Base-by-base conservation (phyloP, 768 basidiomycete species). In the Solioccasus polychromus region DNA sequence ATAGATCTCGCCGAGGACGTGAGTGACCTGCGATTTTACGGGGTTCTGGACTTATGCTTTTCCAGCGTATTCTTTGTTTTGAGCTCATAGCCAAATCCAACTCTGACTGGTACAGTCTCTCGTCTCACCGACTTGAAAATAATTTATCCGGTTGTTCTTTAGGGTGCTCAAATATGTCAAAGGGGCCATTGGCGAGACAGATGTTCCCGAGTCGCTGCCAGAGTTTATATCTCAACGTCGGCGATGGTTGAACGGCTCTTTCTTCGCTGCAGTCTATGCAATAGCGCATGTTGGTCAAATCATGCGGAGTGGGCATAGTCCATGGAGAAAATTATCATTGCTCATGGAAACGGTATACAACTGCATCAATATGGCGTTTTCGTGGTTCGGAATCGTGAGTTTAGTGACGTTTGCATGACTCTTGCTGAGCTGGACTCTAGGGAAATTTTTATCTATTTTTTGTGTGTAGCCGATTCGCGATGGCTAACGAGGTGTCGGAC, bases 141-240 rank as follows among this genome's bases (percentile, higher is more conserved):
- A 17, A 18, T 46, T 47, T 28, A 51, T 11, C 35, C 55, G 14
- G 54, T 30, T 24, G 32, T 39, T 54, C 55, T 59, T 55, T 51
- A 96, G 95, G 95, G 76, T 91, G n/a, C 77, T 99, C 41, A 91
- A 88, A 74, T 99, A 96, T 59, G 93, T 98, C 58, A 91, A 91
- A 63, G 88, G 89, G 22, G 93, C 94, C 4, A 81, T 90, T 40
- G 94, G 85, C 15, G 89, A 92, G 63, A 95, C 92, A 0, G 93
- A 97, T 64, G 94, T 97, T 5, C 94, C 94, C 3, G 94, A 95
- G 57, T 78, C 82, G 1, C 78, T 96, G 14, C 83, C 93, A 3
- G 95, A 97, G 66, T 97, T 96, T 63, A 97, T 96, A 61, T 78
- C 79, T 47, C 95, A 97, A 58, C 83, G 93, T 6, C 78, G 92